Evolutionary conservation across 164 flowering plant species (phyloP).

Genomic region (Umbilicus rupestris): DNA sequence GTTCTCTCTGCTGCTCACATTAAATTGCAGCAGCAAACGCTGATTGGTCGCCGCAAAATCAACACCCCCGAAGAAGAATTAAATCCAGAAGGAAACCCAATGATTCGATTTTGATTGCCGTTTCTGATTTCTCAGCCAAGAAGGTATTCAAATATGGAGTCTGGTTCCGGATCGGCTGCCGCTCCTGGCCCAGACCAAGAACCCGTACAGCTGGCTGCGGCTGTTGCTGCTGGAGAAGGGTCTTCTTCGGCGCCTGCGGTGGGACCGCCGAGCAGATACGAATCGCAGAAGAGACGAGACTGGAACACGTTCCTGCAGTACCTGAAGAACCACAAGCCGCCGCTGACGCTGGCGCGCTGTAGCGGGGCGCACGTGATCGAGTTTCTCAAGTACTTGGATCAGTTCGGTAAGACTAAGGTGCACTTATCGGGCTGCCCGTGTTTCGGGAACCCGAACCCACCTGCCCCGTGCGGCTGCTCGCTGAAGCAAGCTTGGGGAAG

Average conservation of each 20-base stretch:
- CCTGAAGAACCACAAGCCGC: conserved; percentile 8
- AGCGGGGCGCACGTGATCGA: conserved; percentile 10
- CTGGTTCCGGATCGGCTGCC: neutral
- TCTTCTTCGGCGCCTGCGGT: neutral
- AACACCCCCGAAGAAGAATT: neutral
- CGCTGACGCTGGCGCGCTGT: conserved; percentile 5
- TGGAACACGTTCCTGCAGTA: conserved; percentile 10
- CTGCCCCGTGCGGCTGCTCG: conserved; percentile 4
- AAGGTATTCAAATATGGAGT: neutral
- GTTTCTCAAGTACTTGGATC: conserved; percentile 9
- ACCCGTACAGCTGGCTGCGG: neutral
- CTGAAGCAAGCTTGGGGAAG: conserved; percentile 9
- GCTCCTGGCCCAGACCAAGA: neutral
- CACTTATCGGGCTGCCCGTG: conserved; percentile 6
- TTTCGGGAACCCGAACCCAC: conserved; percentile 1
- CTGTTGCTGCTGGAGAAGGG: neutral
- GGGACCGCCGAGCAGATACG: conserved; percentile 16
- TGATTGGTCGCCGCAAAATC: too few species aligned
- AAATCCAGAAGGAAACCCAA: neutral
- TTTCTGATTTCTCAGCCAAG: neutral
- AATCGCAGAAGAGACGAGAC: conserved; percentile 4
- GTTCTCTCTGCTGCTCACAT: too few species aligned
- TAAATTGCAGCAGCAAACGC: too few species aligned
- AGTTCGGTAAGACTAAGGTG: conserved; percentile 8
- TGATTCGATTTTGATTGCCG: neutral